These are phyloP conservation scores for Haplosporangium sp. DNA, from an alignment of 371 early-diverging fungal species.

Conservation along the genomic window DNA sequence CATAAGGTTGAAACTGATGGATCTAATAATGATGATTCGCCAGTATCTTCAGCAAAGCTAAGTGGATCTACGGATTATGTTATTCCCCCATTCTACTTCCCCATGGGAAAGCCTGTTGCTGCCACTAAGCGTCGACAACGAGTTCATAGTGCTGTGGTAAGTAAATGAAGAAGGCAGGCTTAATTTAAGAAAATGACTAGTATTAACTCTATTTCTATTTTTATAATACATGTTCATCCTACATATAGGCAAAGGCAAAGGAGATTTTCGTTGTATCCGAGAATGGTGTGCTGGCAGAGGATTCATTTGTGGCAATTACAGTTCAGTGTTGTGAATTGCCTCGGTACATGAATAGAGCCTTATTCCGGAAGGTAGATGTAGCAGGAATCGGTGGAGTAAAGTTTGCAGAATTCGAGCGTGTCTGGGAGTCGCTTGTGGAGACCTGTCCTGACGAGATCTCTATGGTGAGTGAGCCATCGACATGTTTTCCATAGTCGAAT, in stretches of 20 bases:
- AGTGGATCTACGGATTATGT: conserved; percentile 4
- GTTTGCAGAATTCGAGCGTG: conserved; percentile 37
- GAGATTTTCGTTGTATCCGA: conserved; percentile 49
- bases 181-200: neutral
- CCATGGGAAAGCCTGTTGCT: conserved; percentile 56
- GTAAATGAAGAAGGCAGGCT: neutral
- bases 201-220: neutral
- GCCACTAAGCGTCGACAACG: conserved; percentile 42
- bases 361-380: conserved; percentile 66
- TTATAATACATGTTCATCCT: neutral
- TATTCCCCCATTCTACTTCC: conserved; percentile 62
- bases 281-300: conserved; percentile 56
- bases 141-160: conserved; percentile 53
- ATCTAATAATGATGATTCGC: neutral
- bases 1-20: conserved; percentile 6
- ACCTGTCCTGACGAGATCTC: conserved; percentile 41
- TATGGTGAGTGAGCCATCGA: conserved; percentile 24
- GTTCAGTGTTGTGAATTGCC: conserved; percentile 67
- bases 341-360: conserved; percentile 69
- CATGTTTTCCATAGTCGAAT: too few relatives aligned
- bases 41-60: neutral
- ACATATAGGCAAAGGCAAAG: conserved; percentile 22
- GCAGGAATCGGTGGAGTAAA: conserved; percentile 31
- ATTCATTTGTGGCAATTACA: conserved; percentile 65
- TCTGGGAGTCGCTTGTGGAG: conserved; percentile 39